Evolutionary conservation across 805 yeast genomes (phyloP), one percentile per base, ranked within the genome.

Genomic region (Pichia membranifaciens): DNA sequence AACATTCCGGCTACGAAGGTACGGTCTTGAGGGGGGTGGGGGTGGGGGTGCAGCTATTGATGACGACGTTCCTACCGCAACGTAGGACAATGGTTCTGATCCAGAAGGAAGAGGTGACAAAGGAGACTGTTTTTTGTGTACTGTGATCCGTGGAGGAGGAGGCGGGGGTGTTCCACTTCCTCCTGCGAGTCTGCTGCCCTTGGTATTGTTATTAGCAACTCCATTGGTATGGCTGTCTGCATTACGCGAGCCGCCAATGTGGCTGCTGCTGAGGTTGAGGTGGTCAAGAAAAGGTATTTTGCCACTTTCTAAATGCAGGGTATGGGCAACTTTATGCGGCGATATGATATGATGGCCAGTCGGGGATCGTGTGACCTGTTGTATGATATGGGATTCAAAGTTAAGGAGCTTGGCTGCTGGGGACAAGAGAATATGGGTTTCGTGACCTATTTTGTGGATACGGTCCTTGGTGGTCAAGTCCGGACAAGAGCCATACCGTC

Each of bases 11-110:
- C 12, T 40, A 8, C 43, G 18, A 6, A 34, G 12, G 25, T 18
- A 21, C 8, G 44, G 38, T 33, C 44, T 16, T n/a, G n/a, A n/a
- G 12, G 44, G 8, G 7, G 48, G 44, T 18, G 48, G 48, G 12
- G 44, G 48, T 10, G 44, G 43, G 3, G 41, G 43, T 10, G 41
- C 37, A n/a, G 28, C 20, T 21, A 17, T 4, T 13, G 37, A 13
- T 16, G 41, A 10, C n/a, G 21, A 17, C 25, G 18, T 15, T 4
- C 25, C 13, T 16, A 12, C 17, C n/a, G n/a, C n/a, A n/a, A n/a
- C n/a, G n/a, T n/a, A n/a, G 21, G 28, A 5, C 10, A 25, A 25
- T 25, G 29, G 29, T 25, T 10, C 29, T 25, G 10, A 7, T 10
- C 29, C 29, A 25, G 29, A 25, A 10, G 29, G 10, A 7, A 25